Evolutionary conservation across 495 filamentous ascomycete species (phyloP).

Genomic region (Penicillium malachiteum): DNA sequence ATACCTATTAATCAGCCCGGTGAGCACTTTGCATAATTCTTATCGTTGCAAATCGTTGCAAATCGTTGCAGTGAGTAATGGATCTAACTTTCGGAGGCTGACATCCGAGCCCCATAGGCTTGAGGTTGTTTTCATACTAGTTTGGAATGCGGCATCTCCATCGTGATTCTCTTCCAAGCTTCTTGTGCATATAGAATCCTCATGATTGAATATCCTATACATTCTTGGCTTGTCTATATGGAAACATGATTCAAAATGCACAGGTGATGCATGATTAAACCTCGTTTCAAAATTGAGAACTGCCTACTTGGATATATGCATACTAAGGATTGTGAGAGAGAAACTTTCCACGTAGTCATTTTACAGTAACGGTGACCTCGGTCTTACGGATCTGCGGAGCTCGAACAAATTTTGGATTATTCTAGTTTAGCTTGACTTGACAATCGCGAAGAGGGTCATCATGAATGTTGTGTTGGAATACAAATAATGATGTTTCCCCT

Average conservation of each 20-base stretch:
- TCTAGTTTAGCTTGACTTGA: neutral
- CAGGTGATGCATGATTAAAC: neutral
- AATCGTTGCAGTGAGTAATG: too few species aligned
- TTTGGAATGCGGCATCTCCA: neutral
- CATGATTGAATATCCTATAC: neutral
- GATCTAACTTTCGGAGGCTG: too few species aligned
- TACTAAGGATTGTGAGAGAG: neutral
- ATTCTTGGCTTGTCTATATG: neutral
- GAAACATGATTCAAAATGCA: neutral
- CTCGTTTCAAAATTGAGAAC: neutral
- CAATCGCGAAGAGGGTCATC: too few species aligned
- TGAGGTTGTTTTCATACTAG: neutral
- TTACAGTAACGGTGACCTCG: neutral
- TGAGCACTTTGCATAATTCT: neutral
- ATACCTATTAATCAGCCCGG: neutral
- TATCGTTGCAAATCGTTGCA: neutral
- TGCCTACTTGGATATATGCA: neutral
- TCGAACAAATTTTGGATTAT: neutral
- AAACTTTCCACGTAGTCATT: neutral
- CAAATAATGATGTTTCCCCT: neutral
- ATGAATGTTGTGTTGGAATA: neutral
- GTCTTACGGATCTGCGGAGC: neutral
- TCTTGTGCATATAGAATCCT: neutral
- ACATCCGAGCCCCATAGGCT: too few species aligned
- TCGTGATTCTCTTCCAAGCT: too few species aligned